These are phyloP conservation scores for Baudoinia panamericana DNA, from an alignment of 495 filamentous ascomycete genomes.

Conservation along the genomic window DNA sequence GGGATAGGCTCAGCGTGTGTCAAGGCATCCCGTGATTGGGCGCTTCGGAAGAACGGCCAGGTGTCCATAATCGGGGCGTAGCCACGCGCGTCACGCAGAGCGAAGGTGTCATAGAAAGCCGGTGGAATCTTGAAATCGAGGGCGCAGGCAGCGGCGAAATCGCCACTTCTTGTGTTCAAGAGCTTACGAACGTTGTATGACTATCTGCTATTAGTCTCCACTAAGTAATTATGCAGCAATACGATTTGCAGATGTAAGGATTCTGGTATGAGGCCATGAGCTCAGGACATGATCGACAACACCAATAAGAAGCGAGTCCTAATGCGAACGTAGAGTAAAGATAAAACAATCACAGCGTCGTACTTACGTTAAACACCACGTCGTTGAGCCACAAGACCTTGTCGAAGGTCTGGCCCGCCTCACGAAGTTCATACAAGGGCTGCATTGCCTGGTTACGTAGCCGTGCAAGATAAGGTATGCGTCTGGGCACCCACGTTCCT, in stretches of 20 bases:
- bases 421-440: slow-evolving; percentile 35
- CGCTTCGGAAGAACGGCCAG: slow-evolving; percentile 67
- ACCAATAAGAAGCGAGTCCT: too few species aligned
- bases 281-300: too few species aligned
- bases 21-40: slow-evolving; percentile 45
- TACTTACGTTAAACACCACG: slow-evolving; percentile 52
- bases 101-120: slow-evolving; percentile 72
- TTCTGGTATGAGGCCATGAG: background rate
- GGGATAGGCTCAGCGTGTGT: slow-evolving; percentile 44
- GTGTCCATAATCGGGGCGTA: slow-evolving; percentile 46
- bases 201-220: slow-evolving; percentile 23
- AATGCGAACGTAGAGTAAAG: too few species aligned
- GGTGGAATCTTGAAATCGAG: slow-evolving; percentile 63
- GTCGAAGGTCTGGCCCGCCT: slow-evolving; percentile 45
- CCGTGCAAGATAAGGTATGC: slow-evolving; percentile 56
- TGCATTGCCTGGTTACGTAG: slow-evolving; percentile 46
- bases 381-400: slow-evolving; percentile 63
- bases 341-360: background rate
- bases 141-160: slow-evolving; percentile 71
- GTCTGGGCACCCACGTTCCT: slow-evolving; percentile 40
- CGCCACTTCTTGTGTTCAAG: slow-evolving; percentile 56
- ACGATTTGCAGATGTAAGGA: background rate
- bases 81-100: slow-evolving; percentile 58
- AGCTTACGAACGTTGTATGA: slow-evolving; percentile 53
- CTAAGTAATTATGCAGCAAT: too few species aligned